Evolutionary conservation across 768 basidiomycete species (phyloP).

Genomic region (Filobasidium wieringae): DNA sequence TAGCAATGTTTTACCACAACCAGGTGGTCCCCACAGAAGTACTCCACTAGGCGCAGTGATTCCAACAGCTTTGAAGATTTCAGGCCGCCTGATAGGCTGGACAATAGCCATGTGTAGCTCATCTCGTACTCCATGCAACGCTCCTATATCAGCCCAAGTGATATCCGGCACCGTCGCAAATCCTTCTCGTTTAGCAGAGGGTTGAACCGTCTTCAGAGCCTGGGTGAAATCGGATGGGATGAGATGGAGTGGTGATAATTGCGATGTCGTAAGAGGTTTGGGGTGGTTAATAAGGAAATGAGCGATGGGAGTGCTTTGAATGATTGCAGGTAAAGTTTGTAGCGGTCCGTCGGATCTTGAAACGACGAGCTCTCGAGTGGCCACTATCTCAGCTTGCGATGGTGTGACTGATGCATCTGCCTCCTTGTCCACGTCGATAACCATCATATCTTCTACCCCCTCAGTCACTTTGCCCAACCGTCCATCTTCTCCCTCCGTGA

Average conservation of each 20-base stretch:
- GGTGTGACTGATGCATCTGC: neutral
- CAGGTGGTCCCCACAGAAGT: constrained; percentile 95
- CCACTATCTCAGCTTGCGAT: neutral
- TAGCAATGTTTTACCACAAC: constrained; percentile 94
- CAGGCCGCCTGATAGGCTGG: constrained; percentile 80
- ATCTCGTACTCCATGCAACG: constrained; percentile 69
- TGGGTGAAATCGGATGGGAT: constrained; percentile 64
- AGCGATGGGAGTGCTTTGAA: constrained; percentile 55
- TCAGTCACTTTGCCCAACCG: constrained; percentile 15
- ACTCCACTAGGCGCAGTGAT: constrained; percentile 88
- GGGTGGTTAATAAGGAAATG: constrained; percentile 84
- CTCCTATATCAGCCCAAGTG: constrained; percentile 88
- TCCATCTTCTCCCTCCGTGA: constrained; percentile 22
- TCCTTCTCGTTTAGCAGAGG: constrained; percentile 92
- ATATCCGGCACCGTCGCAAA: constrained; percentile 95
- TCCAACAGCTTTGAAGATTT: constrained; percentile 75
- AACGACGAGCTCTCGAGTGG: constrained; percentile 13
- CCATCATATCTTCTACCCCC: constrained; percentile 27
- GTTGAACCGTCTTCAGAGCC: constrained; percentile 82
- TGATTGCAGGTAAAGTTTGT: constrained; percentile 42
- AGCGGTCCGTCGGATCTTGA: constrained; percentile 30
- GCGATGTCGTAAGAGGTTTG: constrained; percentile 58
- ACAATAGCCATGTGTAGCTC: constrained; percentile 97
- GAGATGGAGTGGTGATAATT: constrained; percentile 71
- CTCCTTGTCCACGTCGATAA: constrained; percentile 31